Percentiles rank a stretch among this genome's conserved stretches.
These are phyloP conservation scores for Podila epicladia DNA, from an alignment of 192 early-diverging fungal species.

Conservation along the genomic window DNA sequence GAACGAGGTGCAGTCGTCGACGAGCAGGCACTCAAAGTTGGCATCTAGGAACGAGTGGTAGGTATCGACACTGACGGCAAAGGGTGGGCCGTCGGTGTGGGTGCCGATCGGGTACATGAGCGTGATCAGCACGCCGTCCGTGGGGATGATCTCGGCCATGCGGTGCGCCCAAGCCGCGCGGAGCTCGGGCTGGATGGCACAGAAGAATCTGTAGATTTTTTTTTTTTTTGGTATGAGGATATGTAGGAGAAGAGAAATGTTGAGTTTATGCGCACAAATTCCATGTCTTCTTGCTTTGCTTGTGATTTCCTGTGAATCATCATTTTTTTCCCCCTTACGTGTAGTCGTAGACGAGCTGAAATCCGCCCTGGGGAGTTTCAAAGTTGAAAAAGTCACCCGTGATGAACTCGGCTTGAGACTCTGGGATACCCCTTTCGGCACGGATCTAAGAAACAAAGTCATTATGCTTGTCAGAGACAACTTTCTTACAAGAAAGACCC, in stretches of 20 bases:
- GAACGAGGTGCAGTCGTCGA: slow-evolving; percentile 69
- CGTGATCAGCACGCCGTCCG: slow-evolving; percentile 75
- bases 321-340: slow-evolving; percentile 57
- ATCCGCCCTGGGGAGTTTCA: slow-evolving; percentile 60
- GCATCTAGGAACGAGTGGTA: slow-evolving; percentile 66
- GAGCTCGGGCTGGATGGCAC: slow-evolving; percentile 74
- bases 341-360: slow-evolving; percentile 85
- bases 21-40: slow-evolving; percentile 71
- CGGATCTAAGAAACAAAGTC: slow-evolving; percentile 28
- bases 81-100: slow-evolving; percentile 80
- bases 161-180: slow-evolving; percentile 70
- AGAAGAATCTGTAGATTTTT: slow-evolving; percentile 73
- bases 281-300: background rate
- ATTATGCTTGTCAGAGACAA: background rate
- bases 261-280: too few relatives aligned
- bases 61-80: slow-evolving; percentile 66
- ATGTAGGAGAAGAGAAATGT: too few relatives aligned
- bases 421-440: slow-evolving; percentile 31
- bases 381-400: slow-evolving; percentile 81
- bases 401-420: slow-evolving; percentile 61
- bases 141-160: slow-evolving; percentile 69
- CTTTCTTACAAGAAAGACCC: background rate
- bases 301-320: background rate
- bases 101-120: slow-evolving; percentile 82
- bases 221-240: background rate